A percentile compares a stretch with the other conserved stretches of the same genome.
These are phyloP conservation scores for Avena insularis DNA, from an alignment of 176 grass and related monocot species.

Conservation along the genomic window DNA sequence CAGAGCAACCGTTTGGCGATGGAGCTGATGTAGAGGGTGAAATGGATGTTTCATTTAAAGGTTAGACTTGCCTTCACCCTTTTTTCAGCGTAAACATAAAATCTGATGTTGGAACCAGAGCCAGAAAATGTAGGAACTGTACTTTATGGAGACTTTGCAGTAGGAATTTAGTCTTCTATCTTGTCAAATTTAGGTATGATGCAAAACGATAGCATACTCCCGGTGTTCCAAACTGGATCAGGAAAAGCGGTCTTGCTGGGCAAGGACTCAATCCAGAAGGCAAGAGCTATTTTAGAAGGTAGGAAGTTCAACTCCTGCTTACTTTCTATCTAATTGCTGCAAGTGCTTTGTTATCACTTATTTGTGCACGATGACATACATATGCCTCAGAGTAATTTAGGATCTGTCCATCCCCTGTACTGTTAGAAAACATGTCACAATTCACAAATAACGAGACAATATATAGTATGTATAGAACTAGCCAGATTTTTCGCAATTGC, in stretches of 20 bases:
- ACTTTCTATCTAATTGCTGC: constrained; percentile 10
- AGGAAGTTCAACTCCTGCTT: constrained; percentile 11
- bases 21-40: neutral
- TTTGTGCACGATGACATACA: neutral
- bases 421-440: neutral
- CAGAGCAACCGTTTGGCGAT: constrained; percentile 42
- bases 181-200: constrained; percentile 32
- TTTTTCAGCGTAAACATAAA: neutral
- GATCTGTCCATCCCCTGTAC: neutral
- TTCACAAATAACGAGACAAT: constrained; percentile 19
- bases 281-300: constrained; percentile 59
- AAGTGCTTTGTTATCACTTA: constrained; percentile 31
- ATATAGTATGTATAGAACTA: constrained; percentile 33
- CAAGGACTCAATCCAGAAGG: constrained; percentile 46
- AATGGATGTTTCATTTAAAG: constrained; percentile 29
- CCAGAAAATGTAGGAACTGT: neutral
- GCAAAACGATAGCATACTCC: constrained; percentile 8
- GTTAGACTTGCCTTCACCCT: constrained; percentile 39
- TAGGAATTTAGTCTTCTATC: neutral
- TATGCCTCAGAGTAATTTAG: neutral
- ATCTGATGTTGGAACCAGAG: neutral
- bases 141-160: constrained; percentile 2
- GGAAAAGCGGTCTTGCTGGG: constrained; percentile 41
- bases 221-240: constrained; percentile 60
- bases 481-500: neutral